Base-by-base conservation (phyloP, 2,329 filamentous ascomycete genomes). In the Alternaria sp. region DNA sequence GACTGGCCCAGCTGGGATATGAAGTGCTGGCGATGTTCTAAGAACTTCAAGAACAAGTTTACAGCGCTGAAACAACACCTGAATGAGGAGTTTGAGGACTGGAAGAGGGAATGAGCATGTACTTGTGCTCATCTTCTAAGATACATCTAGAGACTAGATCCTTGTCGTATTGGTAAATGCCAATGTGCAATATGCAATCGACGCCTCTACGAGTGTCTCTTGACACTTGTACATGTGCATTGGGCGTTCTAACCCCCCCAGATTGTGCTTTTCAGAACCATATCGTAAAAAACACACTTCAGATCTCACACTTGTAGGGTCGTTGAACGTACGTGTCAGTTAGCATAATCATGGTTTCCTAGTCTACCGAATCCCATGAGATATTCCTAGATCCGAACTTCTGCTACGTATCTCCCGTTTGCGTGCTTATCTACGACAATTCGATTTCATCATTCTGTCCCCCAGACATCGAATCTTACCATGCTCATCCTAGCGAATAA, bases 21-120 rank as follows among this genome's bases (percentile, higher is more conserved):
- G 77, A 80, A 81, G 64, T 98, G 95, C 77, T 98, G 95, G 94
- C 85, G 92, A 52, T 98, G 95, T 80, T 88, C 88, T 2, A 80
- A 78, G 76, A 86, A 87, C 53, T 97, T 95, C 79, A 86, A 85
- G 20, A 92, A 91, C 66, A 86, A 85, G 73, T 96, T 97, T 77
- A 82, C 86, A 65, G 84, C 83, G 75, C 76, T 97, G 54, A 95
- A 95, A 78, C 83, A 81, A 60, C 94, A 99, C 81, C 80, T 97
- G 47, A 85, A 85, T 16, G 81, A 84, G 26, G 93, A 97, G 79
- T 93, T 92, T 75, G 85, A 90, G 68, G 81, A 80, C 59, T 97
- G 93, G 93, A 92, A 86, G 78, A 68, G 57, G 44, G 69, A 75
- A 57, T 76, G 48, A 61, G 32, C 32, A 12, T 36, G 32, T 6